These are phyloP conservation scores for Aspergillus brunneoviolaceus DNA, from an alignment of 2,329 filamentous ascomycete genomes.

Conservation along the genomic window DNA sequence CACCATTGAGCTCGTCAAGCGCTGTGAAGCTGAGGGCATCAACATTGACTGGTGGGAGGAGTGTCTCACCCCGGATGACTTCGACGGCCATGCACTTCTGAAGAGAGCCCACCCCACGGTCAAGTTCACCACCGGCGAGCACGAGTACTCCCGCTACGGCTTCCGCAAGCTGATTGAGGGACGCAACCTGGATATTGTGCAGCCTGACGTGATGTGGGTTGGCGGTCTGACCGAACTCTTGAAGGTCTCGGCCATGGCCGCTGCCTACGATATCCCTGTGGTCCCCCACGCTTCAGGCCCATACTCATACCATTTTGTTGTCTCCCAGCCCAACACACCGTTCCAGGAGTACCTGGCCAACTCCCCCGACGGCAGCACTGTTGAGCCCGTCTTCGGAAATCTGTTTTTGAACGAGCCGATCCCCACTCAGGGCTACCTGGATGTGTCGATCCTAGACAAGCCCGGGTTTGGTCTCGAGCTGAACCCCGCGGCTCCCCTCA, in stretches of 20 bases:
- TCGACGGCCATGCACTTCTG: constrained; percentile 83
- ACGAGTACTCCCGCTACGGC: constrained; percentile 91
- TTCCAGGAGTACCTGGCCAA: constrained; percentile 97
- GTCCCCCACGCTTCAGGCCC: constrained; percentile 93
- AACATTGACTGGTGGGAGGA: constrained; percentile 98
- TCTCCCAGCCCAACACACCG: constrained; percentile 87
- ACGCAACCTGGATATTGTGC: constrained; percentile 88
- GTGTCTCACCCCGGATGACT: constrained; percentile 86
- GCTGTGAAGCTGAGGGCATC: constrained; percentile 73
- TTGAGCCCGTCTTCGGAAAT: constrained; percentile 88
- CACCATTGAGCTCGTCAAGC: constrained; percentile 86
- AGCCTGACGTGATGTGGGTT: constrained; percentile 97
- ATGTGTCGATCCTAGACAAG: constrained; percentile 76
- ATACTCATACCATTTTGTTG: constrained; percentile 94
- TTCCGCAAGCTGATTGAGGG: constrained; percentile 93
- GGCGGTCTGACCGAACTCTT: constrained; percentile 89
- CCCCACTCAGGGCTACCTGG: constrained; percentile 76
- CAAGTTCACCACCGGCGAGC: constrained; percentile 95
- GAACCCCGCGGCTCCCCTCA: constrained; percentile 76
- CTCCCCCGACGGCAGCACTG: constrained; percentile 84
- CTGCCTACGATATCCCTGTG: constrained; percentile 90
- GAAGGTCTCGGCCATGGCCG: constrained; percentile 82
- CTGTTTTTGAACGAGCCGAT: constrained; percentile 90
- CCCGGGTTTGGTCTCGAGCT: constrained; percentile 88
- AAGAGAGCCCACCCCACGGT: constrained; percentile 86